Evolutionary conservation across 2,329 filamentous ascomycete species (phyloP).

Genomic region (Macrophomina tecta): DNA sequence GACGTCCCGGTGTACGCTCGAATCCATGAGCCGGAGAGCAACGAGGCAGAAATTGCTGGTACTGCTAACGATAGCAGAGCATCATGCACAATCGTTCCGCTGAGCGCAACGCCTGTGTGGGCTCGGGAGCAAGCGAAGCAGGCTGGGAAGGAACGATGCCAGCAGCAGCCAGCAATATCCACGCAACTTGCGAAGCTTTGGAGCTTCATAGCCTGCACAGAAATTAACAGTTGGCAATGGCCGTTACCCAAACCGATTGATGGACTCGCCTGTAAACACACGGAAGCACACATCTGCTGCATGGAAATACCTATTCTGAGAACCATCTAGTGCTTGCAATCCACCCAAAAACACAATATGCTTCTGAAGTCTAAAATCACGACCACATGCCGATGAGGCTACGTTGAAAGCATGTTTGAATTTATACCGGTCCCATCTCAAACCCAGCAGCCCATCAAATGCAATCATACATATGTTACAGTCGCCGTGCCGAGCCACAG

Average conservation of each 20-base stretch:
- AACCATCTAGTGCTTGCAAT: too few species aligned
- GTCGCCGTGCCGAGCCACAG: neutral
- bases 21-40: neutral
- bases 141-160: conserved; percentile 16
- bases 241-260: too few species aligned
- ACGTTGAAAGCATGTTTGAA: neutral
- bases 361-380: too few species aligned
- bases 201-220: too few species aligned
- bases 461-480: conserved; percentile 28
- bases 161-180: neutral
- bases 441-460: conserved; percentile 32
- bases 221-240: too few species aligned
- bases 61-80: too few species aligned
- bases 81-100: too few species aligned
- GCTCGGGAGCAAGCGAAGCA: neutral
- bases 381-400: neutral
- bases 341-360: too few species aligned
- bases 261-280: too few species aligned
- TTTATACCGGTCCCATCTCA: neutral
- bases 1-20: neutral
- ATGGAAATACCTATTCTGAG: too few species aligned
- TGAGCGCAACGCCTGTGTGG: neutral
- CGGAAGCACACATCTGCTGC: too few species aligned
- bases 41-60: neutral
- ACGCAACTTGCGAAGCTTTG: too few species aligned